Base-by-base conservation (phyloP, 768 basidiomycete genomes). In the Pholiota molesta region DNA sequence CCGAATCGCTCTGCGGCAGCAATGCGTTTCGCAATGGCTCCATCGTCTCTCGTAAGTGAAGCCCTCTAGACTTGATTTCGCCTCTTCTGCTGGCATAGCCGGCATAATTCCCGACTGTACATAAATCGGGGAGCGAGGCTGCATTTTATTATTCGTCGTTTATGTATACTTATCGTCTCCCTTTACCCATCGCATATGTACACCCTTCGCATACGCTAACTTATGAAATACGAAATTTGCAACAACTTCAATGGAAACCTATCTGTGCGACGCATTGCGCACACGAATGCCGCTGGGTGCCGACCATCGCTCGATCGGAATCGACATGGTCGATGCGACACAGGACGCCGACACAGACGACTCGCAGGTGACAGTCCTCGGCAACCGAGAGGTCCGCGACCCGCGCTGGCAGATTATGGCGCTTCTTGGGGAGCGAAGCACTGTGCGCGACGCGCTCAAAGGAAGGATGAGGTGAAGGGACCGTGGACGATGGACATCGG, bases 1-100 rank as follows among this genome's bases (percentile, higher is more conserved):
- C 92, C 92, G 11, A 90, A 91, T 69, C 84, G 83, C 60, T 90
- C 89, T 33, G 92, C 92, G 11, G 85, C 90, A 19, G 92, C 91
- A 14, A 86, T 87, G 83, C 86, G 86, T 16, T 78, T 93, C 19
- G 83, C 87, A 9, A 59, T 79, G 57, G 72, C 69, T 29, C 69
- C 75, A 5, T 67, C 73, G 17, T 61, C 70, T 5, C 52, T 66
- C 29, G 73, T 74, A 65, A 52, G 73, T 60, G 52, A 53, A 42
- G 52, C 52, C 45, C 23, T 54, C 52, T 60, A 31, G 31, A 47
- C 31, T 31, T 47, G 16, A 35, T 60, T 16, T 35, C 16, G n/a
- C 59, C 11, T 23, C 59, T n/a, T 14, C 28, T 29, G 49, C 26
- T 26, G 37, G 37, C 51, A 26, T 23, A 26, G 37, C 37, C 19